Conservation (phyloP, 164 flowering plant species). For the Buxus sempervirens region DNA sequence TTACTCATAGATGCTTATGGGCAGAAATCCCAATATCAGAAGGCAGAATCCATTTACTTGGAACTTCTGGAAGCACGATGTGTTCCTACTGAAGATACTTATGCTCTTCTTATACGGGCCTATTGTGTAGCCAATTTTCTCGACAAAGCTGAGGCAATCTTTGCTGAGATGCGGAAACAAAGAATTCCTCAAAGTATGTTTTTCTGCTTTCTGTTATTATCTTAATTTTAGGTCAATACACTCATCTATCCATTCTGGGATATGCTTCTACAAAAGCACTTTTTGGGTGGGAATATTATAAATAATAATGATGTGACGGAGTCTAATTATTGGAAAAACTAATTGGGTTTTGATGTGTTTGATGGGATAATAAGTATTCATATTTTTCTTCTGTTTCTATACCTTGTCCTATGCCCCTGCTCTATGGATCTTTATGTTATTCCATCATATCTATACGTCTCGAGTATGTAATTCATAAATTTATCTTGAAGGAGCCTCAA, state of each 20-base stretch:
- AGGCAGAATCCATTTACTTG: slow-evolving; percentile 63
- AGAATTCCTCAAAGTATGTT: slow-evolving; percentile 62
- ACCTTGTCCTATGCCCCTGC: neutral
- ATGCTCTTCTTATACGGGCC: slow-evolving; percentile 73
- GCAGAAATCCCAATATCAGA: slow-evolving; percentile 45
- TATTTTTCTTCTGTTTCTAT: neutral
- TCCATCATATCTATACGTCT: neutral
- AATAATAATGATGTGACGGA: no score
- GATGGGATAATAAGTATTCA: neutral
- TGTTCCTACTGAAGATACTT: slow-evolving; percentile 83
- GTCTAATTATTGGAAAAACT: no score
- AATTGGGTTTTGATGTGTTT: neutral
- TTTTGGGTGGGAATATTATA: no score
- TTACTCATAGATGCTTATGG: slow-evolving; percentile 85
- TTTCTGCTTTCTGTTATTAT: neutral
- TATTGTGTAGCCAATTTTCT: slow-evolving; percentile 55
- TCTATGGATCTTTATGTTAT: neutral
- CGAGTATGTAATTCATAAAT: neutral
- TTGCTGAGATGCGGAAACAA: slow-evolving; percentile 60
- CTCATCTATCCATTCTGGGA: neutral
- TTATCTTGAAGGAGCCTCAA: slow-evolving; percentile 7
- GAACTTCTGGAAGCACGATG: slow-evolving; percentile 60
- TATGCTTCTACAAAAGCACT: no score
- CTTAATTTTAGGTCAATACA: neutral
- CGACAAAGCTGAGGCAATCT: slow-evolving; percentile 74